Evolutionary conservation across 768 basidiomycete species (phyloP).

Genomic region (Sporobolomyces pararoseus): DNA sequence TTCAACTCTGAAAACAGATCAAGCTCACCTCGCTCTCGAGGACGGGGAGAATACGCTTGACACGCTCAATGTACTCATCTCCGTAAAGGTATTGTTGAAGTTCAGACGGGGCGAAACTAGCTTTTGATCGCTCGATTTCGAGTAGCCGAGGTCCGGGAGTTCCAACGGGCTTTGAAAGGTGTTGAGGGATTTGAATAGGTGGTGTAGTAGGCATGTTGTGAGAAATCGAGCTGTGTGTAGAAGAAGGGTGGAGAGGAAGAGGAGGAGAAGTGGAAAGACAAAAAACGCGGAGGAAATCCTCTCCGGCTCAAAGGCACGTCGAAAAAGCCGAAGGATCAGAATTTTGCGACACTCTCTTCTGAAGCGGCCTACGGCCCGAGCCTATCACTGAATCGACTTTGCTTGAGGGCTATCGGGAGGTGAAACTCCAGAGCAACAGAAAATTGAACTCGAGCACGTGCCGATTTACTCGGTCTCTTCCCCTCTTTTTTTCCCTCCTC

Average conservation of each 20-base stretch:
- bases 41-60: constrained; percentile 29
- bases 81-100: constrained; percentile 38
- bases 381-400: too few species aligned
- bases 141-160: constrained; percentile 39
- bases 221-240: background rate
- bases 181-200: constrained; percentile 22
- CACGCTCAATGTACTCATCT: constrained; percentile 33
- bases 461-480: too few species aligned
- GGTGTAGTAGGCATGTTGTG: background rate
- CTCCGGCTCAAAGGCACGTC: too few species aligned
- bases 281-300: background rate
- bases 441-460: too few species aligned
- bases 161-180: constrained; percentile 25
- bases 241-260: background rate
- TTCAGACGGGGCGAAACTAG: constrained; percentile 33
- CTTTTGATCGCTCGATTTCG: constrained; percentile 41
- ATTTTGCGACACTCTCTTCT: too few species aligned
- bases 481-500: background rate
- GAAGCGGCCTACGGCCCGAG: too few species aligned
- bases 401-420: too few species aligned
- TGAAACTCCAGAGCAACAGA: too few species aligned
- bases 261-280: background rate
- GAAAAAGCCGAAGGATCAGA: too few species aligned
- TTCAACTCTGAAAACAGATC: background rate
- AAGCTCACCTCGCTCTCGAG: constrained; percentile 35